A percentile compares a stretch with the other conserved stretches of the same genome.
These are phyloP conservation scores for Vitis amurensis DNA, from an alignment of 164 flowering plant species.

Conservation along the genomic window DNA sequence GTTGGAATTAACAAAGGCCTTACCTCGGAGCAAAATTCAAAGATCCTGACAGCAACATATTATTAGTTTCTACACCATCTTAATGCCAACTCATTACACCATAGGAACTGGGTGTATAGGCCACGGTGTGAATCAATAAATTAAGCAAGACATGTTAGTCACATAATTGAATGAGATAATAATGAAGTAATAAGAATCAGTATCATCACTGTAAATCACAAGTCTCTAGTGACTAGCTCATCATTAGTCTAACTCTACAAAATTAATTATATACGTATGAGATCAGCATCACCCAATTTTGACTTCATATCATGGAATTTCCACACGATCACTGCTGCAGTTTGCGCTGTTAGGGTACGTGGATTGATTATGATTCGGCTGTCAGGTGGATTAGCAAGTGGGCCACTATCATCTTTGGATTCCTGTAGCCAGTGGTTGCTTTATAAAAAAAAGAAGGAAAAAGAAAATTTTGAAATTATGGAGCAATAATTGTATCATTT, in stretches of 20 bases:
- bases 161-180: background rate
- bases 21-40: no score
- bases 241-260: constrained; percentile 1
- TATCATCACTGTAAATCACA: background rate
- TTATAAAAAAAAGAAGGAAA: background rate
- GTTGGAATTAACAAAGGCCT: no score
- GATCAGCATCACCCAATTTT: background rate
- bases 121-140: background rate
- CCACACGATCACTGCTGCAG: background rate
- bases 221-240: background rate
- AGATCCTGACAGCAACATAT: no score
- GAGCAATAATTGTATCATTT: no score
- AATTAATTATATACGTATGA: background rate
- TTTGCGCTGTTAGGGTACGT: background rate
- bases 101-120: background rate
- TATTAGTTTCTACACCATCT: no score
- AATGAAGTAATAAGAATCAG: background rate
- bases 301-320: background rate
- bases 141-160: background rate
- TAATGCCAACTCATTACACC: no score
- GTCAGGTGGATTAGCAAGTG: background rate
- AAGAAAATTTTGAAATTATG: background rate
- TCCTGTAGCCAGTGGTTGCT: background rate
- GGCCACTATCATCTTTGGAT: background rate
- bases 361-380: background rate